A percentile compares a stretch with the other conserved stretches of the same genome.
Conservation (phyloP, 164 flowering plant genomes). For the Aristolochia fimbriata region DNA sequence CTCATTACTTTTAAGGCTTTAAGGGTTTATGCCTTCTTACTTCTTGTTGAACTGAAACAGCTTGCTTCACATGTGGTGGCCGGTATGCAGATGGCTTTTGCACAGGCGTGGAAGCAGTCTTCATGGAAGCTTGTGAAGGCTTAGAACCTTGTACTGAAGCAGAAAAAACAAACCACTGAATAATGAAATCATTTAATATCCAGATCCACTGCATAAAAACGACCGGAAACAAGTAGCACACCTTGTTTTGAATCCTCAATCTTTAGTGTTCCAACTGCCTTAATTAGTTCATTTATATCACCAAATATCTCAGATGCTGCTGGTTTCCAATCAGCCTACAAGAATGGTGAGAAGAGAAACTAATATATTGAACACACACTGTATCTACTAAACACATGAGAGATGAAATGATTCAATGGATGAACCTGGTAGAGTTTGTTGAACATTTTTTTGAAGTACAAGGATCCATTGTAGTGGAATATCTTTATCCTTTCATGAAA, state of each 20-base stretch:
- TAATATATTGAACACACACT: not conserved
- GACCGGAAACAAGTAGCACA: not conserved
- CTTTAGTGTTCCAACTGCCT: slow-evolving; percentile 15
- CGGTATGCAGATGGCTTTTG: slow-evolving; percentile 94
- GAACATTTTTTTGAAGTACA: slow-evolving; percentile 77
- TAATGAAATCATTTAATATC: slow-evolving; percentile 3
- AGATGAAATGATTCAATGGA: not conserved
- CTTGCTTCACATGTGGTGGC: slow-evolving; percentile 84
- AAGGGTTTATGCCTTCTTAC: slow-evolving; percentile 24
- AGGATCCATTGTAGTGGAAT: slow-evolving; percentile 71
- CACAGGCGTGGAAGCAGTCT: slow-evolving; percentile 32
- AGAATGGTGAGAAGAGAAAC: not conserved
- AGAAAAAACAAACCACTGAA: not conserved
- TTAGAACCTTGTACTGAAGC: slow-evolving; percentile 51
- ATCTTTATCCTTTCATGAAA: slow-evolving; percentile 65
- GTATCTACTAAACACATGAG: not conserved
- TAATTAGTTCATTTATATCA: slow-evolving; percentile 22
- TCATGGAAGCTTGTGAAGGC: slow-evolving; percentile 30
- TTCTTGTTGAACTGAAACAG: slow-evolving; percentile 72
- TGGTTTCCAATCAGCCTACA: slow-evolving; percentile 36
- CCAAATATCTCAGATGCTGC: slow-evolving; percentile 23
- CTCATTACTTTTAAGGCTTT: no score
- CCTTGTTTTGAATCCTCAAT: slow-evolving; percentile 17
- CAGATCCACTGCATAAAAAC: slow-evolving; percentile 1
- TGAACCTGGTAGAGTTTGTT: slow-evolving; percentile 90